Conservation (phyloP, 306 rosid species). For the Inga oerstediana region DNA sequence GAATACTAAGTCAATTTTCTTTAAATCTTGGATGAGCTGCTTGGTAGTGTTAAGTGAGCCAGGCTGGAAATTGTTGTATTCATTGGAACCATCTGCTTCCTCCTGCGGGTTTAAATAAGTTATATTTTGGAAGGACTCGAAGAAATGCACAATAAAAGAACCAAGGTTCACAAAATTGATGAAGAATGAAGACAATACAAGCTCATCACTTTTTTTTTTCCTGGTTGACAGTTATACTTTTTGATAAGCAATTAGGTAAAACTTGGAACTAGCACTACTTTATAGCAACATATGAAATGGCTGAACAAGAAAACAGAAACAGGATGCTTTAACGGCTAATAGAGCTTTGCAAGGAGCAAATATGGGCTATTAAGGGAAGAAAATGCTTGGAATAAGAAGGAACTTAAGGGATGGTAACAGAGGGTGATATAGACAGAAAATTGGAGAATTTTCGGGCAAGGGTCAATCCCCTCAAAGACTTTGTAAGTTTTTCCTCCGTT, state of each 20-base stretch:
- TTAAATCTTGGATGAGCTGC: constrained; percentile 68
- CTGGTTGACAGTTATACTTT: neutral
- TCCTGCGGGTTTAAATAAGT: constrained; percentile 51
- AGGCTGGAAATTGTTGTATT: constrained; percentile 81
- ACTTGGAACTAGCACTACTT: constrained; percentile 7
- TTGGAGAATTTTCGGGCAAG: neutral
- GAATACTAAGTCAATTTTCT: constrained; percentile 74
- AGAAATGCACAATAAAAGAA: constrained; percentile 2
- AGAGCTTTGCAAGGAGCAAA: neutral
- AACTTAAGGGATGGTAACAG: neutral
- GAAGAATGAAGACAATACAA: constrained; percentile 7
- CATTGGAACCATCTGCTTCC: constrained; percentile 93
- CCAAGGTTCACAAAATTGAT: neutral
- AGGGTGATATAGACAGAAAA: neutral
- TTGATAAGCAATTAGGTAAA: neutral
- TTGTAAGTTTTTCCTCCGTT: neutral
- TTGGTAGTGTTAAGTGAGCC: constrained; percentile 78
- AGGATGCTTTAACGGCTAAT: neutral
- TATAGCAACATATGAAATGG: neutral
- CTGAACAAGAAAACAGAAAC: neutral
- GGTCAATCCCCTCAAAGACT: neutral
- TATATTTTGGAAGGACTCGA: neutral
- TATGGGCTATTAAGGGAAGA: neutral
- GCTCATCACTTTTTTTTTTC: neutral
- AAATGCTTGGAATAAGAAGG: neutral